These are phyloP conservation scores for Dactylellina haptotyla DNA, from an alignment of 2,329 filamentous ascomycete genomes.

Conservation along the genomic window DNA sequence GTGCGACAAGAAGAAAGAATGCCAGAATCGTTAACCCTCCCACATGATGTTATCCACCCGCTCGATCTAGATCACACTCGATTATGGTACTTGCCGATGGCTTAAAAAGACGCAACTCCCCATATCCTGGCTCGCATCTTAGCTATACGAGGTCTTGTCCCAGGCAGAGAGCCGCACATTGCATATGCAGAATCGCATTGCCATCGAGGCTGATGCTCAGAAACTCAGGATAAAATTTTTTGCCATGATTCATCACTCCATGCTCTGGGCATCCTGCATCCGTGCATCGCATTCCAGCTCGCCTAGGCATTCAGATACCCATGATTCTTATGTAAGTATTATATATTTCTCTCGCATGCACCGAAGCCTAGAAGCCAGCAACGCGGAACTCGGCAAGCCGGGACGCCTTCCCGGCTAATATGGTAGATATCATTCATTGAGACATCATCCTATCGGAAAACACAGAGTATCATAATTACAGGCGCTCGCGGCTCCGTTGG, in stretches of 20 bases:
- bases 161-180: constrained; percentile 38
- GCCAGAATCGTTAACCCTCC: not conserved
- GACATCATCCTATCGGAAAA: constrained; percentile 19
- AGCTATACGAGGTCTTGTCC: constrained; percentile 28
- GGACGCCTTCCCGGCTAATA: constrained; percentile 53
- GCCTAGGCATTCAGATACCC: constrained; percentile 26
- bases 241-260: constrained; percentile 38
- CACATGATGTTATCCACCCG: no score
- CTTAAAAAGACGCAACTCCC: constrained; percentile 38
- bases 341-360: constrained; percentile 44
- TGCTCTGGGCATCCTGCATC: constrained; percentile 14
- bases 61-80: constrained; percentile 32
- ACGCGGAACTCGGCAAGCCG: constrained; percentile 53
- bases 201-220: constrained; percentile 17
- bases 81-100: constrained; percentile 43
- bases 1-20: constrained; percentile 3
- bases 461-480: constrained; percentile 19
- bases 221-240: constrained; percentile 1
- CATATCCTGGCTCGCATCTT: constrained; percentile 13
- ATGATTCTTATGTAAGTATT: constrained; percentile 48
- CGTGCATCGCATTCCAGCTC: constrained; percentile 28
- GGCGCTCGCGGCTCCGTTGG: constrained; percentile 25
- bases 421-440: constrained; percentile 22
- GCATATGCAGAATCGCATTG: constrained; percentile 35
- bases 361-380: constrained; percentile 29